phyloP scores from a whole-genome alignment of 176 grass and related monocot species.

The Themeda triandra region DNA sequence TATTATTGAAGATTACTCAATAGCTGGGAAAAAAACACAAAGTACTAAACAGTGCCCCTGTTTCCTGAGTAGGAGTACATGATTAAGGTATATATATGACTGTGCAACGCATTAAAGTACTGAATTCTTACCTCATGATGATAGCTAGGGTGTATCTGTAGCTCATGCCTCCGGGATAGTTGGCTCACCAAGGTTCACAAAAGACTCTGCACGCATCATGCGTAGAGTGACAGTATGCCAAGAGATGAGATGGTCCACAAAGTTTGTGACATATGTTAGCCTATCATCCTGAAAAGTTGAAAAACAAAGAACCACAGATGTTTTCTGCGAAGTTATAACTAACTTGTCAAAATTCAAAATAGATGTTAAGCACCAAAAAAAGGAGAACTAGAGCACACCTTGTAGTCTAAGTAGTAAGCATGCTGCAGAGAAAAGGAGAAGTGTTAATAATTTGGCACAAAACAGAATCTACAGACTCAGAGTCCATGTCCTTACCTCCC shows the following conservation, averaged over 20 bases:
- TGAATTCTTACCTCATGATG: conserved; percentile 25
- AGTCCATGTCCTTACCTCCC: conserved; percentile 70
- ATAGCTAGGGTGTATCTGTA: background rate
- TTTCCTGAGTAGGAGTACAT: background rate
- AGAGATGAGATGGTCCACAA: conserved; percentile 82
- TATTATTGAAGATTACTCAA: background rate
- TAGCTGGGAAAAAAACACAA: background rate
- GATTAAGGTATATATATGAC: background rate
- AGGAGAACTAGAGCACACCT: conserved; percentile 37
- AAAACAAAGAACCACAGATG: conserved; percentile 7
- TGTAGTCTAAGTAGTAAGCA: conserved; percentile 96
- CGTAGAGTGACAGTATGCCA: conserved; percentile 78
- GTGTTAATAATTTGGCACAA: conserved; percentile 31
- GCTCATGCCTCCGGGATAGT: conserved; percentile 70
- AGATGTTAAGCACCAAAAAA: background rate
- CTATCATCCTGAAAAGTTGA: conserved; percentile 65
- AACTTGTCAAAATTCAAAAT: background rate
- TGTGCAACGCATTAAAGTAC: background rate
- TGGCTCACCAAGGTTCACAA: conserved; percentile 94
- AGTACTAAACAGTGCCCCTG: background rate
- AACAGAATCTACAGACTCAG: background rate
- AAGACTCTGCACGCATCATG: conserved; percentile 88
- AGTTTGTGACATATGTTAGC: conserved; percentile 60
- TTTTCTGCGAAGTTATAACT: background rate
- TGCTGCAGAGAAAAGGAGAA: conserved; percentile 57